Conservation (phyloP, 202 grass and related monocot species). For the Panicum virgatum region DNA sequence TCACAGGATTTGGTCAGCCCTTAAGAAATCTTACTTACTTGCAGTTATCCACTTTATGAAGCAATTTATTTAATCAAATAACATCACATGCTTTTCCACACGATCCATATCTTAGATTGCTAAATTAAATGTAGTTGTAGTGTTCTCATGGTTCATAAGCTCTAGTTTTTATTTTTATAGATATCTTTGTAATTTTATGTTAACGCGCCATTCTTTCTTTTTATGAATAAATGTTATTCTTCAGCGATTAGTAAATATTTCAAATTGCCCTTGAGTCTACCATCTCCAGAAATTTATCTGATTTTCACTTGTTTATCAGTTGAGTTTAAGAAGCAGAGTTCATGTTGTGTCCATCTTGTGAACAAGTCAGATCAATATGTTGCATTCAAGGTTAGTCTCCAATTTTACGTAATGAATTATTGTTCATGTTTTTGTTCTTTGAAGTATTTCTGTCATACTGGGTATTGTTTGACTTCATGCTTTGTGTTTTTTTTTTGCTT, state of each 20-base stretch:
- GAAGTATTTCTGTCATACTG: constrained; percentile 8
- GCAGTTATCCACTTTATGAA: background rate
- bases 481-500: background rate
- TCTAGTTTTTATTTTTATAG: background rate
- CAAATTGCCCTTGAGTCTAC: background rate
- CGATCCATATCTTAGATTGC: background rate
- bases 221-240: background rate
- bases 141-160: background rate
- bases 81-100: background rate
- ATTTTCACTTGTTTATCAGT: constrained; percentile 54
- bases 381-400: constrained; percentile 79
- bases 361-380: constrained; percentile 79
- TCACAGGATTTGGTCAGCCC: background rate
- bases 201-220: background rate
- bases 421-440: background rate
- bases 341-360: constrained; percentile 62
- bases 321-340: constrained; percentile 83
- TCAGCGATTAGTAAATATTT: background rate
- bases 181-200: constrained; percentile 4
- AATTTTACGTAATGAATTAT: constrained; percentile 1
- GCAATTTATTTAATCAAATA: background rate
- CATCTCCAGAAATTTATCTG: constrained; percentile 4
- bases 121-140: background rate
- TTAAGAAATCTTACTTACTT: constrained; percentile 13
- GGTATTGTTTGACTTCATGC: background rate